A percentile compares a stretch with the other conserved stretches of the same genome.
Evolutionary conservation across 352 stramenopile species (phyloP).

Genomic region (Aphanomyces invadans): DNA sequence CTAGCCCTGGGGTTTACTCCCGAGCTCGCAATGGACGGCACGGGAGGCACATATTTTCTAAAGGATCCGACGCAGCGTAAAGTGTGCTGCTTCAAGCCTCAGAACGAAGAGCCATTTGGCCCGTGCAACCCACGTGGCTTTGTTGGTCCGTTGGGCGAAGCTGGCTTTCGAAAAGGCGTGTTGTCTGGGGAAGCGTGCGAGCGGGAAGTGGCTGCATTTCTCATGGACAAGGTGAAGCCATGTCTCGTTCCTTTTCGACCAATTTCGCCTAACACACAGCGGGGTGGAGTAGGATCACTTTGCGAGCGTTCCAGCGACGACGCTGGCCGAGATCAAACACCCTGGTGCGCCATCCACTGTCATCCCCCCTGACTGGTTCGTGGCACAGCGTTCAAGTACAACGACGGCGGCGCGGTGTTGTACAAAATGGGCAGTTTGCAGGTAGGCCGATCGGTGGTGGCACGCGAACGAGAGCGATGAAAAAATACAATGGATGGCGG

Average conservation of each 20-base stretch:
- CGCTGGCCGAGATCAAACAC: constrained; percentile 62
- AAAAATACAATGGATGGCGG: no score
- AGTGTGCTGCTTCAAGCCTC: constrained; percentile 96
- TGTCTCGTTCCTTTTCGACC: no score
- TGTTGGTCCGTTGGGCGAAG: constrained; percentile 67
- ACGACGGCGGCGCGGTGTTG: constrained; percentile 38
- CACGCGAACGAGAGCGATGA: no score
- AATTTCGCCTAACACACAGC: no score
- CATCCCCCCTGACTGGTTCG: no score
- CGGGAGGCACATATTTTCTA: constrained; percentile 97
- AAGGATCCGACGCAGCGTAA: constrained; percentile 90
- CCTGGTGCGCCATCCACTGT: constrained; percentile 29
- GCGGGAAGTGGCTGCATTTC: constrained; percentile 95
- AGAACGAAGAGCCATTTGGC: constrained; percentile 97
- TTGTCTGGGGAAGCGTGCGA: constrained; percentile 94
- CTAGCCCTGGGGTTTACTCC: constrained; percentile 88
- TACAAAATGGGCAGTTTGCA: constrained; percentile 97
- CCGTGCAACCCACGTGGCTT: constrained; percentile 96
- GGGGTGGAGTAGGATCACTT: constrained; percentile 84
- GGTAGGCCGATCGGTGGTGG: background rate
- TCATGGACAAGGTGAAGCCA: constrained; percentile 83
- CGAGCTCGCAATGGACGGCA: constrained; percentile 91
- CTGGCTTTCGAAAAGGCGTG: constrained; percentile 85
- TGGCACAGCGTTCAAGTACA: constrained; percentile 76
- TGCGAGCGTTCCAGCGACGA: constrained; percentile 71